phyloP scores from a whole-genome alignment of 148 eudicot species.

The Arctostaphylos glauca region DNA sequence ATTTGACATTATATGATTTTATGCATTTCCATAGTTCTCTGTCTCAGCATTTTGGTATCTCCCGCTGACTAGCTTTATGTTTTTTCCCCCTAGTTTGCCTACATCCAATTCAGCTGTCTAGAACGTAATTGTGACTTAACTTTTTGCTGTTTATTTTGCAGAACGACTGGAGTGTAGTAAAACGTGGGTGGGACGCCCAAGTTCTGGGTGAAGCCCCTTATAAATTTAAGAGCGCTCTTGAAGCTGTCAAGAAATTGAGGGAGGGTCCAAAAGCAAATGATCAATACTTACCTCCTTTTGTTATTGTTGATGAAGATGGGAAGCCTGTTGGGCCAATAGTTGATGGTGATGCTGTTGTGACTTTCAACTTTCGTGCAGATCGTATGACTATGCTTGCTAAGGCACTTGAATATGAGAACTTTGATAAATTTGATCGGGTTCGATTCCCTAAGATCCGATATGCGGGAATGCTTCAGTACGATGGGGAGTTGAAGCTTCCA shows the following conservation, averaged over 20 bases:
- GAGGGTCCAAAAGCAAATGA: slow-evolving; percentile 57
- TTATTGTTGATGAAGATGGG: slow-evolving; percentile 70
- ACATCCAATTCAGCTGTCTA: background rate
- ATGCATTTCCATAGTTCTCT: background rate
- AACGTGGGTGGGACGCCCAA: slow-evolving; percentile 98
- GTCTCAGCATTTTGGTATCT: background rate
- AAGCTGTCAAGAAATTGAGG: slow-evolving; percentile 83
- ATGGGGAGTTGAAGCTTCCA: slow-evolving; percentile 92
- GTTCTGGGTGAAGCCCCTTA: slow-evolving; percentile 97
- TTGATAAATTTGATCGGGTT: slow-evolving; percentile 82
- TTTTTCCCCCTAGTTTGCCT: background rate
- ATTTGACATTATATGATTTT: background rate
- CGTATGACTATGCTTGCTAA: slow-evolving; percentile 95
- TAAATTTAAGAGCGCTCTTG: slow-evolving; percentile 66
- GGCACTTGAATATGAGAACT: slow-evolving; percentile 78
- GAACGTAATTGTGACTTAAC: background rate
- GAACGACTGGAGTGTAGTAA: slow-evolving; percentile 95
- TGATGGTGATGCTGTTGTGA: slow-evolving; percentile 96
- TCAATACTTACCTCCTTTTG: slow-evolving; percentile 88
- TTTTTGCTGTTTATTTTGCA: slow-evolving; percentile 22
- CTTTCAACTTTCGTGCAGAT: slow-evolving; percentile 85
- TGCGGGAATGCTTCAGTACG: slow-evolving; percentile 95
- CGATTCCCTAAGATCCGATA: slow-evolving; percentile 74
- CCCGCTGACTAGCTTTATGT: background rate
- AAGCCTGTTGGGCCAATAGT: slow-evolving; percentile 89